phyloP scores from a whole-genome alignment of 345 rosid species.

The Turritis glabra region DNA sequence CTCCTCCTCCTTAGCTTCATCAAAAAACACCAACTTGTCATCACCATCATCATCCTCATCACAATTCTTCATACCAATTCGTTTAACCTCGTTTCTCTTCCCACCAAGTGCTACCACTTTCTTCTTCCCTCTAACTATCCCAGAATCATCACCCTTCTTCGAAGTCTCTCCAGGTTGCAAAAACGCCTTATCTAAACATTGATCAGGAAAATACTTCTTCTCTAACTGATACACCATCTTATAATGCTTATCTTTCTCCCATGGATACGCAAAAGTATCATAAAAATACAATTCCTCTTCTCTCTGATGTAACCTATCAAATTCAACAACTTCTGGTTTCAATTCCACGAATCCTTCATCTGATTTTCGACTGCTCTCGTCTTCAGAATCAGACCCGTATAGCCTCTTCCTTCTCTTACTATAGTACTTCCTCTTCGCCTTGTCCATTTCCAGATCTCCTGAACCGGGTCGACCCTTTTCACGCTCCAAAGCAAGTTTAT shows the following conservation, averaged over 20 bases:
- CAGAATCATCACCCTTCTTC: conserved; percentile 29
- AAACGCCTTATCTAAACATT: conserved; percentile 87
- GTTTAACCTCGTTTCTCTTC: conserved; percentile 32
- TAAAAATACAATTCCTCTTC: conserved; percentile 88
- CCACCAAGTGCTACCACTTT: conserved; percentile 26
- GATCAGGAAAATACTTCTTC: conserved; percentile 94
- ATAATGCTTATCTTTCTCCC: conserved; percentile 97
- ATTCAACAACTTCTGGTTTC: conserved; percentile 82
- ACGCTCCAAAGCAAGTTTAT: conserved; percentile 53
- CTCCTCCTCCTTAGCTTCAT: conserved; percentile 56
- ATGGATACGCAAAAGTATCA: conserved; percentile 84
- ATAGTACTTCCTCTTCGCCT: conserved; percentile 85
- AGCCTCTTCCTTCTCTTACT: conserved; percentile 76
- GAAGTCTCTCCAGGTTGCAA: conserved; percentile 60
- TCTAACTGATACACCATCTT: conserved; percentile 96
- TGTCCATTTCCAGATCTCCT: conserved; percentile 58
- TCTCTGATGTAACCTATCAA: conserved; percentile 77
- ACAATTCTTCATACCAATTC: conserved; percentile 15
- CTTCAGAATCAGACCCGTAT: conserved; percentile 94
- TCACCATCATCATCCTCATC: conserved; percentile 38
- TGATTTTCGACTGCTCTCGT: conserved; percentile 46
- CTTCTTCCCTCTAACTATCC: conserved; percentile 36
- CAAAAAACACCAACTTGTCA: conserved; percentile 67
- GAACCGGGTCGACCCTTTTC: conserved; percentile 40
- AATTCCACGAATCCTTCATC: conserved; percentile 81